phyloP scores from a whole-genome alignment of 495 filamentous ascomycete species.

The Trichodelitschia bisporula region DNA sequence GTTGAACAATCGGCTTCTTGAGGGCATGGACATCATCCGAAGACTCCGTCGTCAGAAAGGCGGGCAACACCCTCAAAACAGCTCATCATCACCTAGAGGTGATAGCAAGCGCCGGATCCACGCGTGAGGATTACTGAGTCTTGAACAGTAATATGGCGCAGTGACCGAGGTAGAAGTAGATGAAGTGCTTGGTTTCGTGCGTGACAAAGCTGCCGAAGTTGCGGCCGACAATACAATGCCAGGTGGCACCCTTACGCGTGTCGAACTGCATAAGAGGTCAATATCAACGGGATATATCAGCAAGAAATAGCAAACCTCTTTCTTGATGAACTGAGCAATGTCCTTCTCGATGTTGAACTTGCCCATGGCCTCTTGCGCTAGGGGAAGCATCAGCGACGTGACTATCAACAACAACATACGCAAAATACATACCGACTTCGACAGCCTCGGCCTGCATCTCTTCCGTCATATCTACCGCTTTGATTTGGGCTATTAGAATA shows the following conservation, averaged over 20 bases:
- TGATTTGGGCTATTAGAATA: slow-evolving; percentile 50
- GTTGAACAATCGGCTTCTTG: too few species aligned
- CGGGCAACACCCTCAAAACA: too few species aligned
- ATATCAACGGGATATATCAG: not conserved
- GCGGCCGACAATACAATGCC: slow-evolving; percentile 95
- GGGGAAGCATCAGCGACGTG: not conserved
- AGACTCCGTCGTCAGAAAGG: too few species aligned
- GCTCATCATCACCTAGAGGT: too few species aligned
- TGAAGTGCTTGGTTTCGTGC: slow-evolving; percentile 98
- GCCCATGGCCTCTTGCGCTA: slow-evolving; percentile 81
- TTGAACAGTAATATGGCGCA: slow-evolving; percentile 98
- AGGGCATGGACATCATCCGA: too few species aligned
- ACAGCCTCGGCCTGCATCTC: slow-evolving; percentile 92
- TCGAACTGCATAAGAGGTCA: slow-evolving; percentile 36
- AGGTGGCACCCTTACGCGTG: slow-evolving; percentile 73
- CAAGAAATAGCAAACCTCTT: slow-evolving; percentile 35
- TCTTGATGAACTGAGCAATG: slow-evolving; percentile 93
- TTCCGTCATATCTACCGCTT: slow-evolving; percentile 94
- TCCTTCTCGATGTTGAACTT: slow-evolving; percentile 95
- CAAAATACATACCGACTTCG: slow-evolving; percentile 52
- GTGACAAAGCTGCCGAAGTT: slow-evolving; percentile 99
- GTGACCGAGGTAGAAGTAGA: slow-evolving; percentile 99
- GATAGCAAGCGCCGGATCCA: too few species aligned
- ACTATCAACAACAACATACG: too few species aligned
- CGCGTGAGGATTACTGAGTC: slow-evolving; percentile 81